These are phyloP conservation scores for Rhynchospora pubera DNA, from an alignment of 176 grass and related monocot genomes.

Conservation along the genomic window DNA sequence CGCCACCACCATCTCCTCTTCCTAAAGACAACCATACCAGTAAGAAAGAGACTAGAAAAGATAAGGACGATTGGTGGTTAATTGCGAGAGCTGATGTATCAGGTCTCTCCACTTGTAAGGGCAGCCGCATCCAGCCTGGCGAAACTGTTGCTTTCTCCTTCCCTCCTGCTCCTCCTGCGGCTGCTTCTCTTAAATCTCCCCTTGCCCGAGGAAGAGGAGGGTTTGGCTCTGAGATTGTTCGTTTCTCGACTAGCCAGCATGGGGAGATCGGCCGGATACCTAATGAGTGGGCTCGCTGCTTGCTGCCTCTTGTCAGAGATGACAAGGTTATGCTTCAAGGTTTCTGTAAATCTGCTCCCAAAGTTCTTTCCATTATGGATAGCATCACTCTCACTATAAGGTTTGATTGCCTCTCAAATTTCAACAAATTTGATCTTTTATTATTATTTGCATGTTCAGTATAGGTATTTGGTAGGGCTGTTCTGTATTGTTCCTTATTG, in stretches of 20 bases:
- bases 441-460: background rate
- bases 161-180: constrained; percentile 14
- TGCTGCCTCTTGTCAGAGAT: constrained; percentile 59
- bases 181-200: constrained; percentile 22
- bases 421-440: background rate
- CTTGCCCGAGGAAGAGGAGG: background rate
- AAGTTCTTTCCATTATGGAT: constrained; percentile 82
- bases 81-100: constrained; percentile 55
- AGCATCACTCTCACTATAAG: constrained; percentile 57
- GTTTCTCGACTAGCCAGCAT: constrained; percentile 49
- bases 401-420: constrained; percentile 21
- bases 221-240: constrained; percentile 55
- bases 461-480: background rate
- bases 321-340: constrained; percentile 53
- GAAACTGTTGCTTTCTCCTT: constrained; percentile 59
- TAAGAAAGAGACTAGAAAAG: background rate
- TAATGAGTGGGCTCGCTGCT: constrained; percentile 83
- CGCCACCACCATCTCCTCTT: constrained; percentile 5
- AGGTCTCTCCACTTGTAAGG: constrained; percentile 85
- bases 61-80: constrained; percentile 52
- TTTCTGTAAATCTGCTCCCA: constrained; percentile 48
- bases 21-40: background rate
- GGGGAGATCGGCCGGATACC: constrained; percentile 93
- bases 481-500: background rate
- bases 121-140: constrained; percentile 42